Evolutionary conservation across 306 rosid genomes (phyloP).

Genomic region (Prunus mongolica): DNA sequence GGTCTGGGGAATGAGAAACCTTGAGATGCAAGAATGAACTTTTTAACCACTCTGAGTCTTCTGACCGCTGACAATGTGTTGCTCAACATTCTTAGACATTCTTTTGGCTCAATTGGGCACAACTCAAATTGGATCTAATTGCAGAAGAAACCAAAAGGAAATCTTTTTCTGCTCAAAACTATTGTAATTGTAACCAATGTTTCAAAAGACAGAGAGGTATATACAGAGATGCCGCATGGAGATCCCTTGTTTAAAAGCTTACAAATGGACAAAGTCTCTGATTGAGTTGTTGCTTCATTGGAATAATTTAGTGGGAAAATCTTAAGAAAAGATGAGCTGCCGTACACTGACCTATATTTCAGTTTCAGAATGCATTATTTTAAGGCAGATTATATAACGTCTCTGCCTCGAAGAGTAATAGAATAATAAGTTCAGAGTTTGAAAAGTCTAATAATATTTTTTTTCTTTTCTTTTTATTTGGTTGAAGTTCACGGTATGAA

Average conservation of each 20-base stretch:
- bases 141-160: slow-evolving; percentile 12
- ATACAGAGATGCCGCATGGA: slow-evolving; percentile 43
- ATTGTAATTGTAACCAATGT: slow-evolving; percentile 10
- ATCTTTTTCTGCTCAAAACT: not conserved
- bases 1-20: not conserved
- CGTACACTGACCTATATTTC: slow-evolving; percentile 9
- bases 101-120: not conserved
- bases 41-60: slow-evolving; percentile 6
- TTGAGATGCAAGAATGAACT: not conserved
- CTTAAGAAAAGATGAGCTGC: slow-evolving; percentile 8
- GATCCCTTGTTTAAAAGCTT: slow-evolving; percentile 42
- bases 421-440: not conserved
- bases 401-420: not conserved
- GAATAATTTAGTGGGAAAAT: not conserved
- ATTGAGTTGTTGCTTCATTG: slow-evolving; percentile 9
- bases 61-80: not conserved
- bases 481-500: slow-evolving; percentile 12
- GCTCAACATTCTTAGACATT: slow-evolving; percentile 12
- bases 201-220: slow-evolving; percentile 15
- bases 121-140: not conserved
- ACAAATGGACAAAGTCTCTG: slow-evolving; percentile 50
- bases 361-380: slow-evolving; percentile 13
- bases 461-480: not conserved
- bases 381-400: not conserved
- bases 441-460: not conserved